A percentile compares a stretch with the other conserved stretches of the same genome.
phyloP scores from a whole-genome alignment of 805 yeast species.

The Sugiyamaella valdiviana region DNA sequence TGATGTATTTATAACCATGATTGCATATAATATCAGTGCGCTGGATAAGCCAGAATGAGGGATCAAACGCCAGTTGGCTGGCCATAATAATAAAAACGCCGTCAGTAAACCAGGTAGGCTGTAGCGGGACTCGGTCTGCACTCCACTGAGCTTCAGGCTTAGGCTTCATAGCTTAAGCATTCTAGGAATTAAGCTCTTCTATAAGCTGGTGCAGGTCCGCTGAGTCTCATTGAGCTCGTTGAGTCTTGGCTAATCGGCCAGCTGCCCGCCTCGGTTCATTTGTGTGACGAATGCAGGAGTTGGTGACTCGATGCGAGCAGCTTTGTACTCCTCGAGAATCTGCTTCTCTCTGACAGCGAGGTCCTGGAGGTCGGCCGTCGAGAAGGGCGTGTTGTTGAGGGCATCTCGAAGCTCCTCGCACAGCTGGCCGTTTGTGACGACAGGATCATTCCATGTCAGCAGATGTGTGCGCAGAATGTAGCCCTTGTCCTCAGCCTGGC shows the following conservation, averaged over 20 bases:
- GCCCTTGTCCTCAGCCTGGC: conserved; percentile 33
- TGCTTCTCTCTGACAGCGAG: conserved; percentile 15
- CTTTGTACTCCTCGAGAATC: conserved; percentile 13
- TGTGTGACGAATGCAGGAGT: neutral
- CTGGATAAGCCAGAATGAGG: neutral
- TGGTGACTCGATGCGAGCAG: conserved; percentile 5
- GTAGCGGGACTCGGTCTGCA: too few relatives aligned
- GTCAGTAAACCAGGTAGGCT: too few relatives aligned
- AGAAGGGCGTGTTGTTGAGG: conserved; percentile 8
- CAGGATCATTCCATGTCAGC: conserved; percentile 56
- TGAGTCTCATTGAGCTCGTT: too few relatives aligned
- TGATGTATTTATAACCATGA: neutral
- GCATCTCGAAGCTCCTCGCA: conserved; percentile 15
- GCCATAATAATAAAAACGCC: too few relatives aligned
- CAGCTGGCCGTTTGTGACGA: conserved; percentile 15
- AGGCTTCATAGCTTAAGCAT: neutral
- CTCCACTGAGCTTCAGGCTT: too few relatives aligned
- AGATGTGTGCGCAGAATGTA: conserved; percentile 57
- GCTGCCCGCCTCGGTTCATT: neutral
- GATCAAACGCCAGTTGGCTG: neutral
- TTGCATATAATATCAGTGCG: too few relatives aligned
- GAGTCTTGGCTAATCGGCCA: too few relatives aligned
- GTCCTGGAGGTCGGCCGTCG: conserved; percentile 7
- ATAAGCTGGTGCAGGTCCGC: too few relatives aligned
- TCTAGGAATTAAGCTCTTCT: neutral